phyloP scores from a whole-genome alignment of 495 filamentous ascomycete species.

The Cryomyces minteri region DNA sequence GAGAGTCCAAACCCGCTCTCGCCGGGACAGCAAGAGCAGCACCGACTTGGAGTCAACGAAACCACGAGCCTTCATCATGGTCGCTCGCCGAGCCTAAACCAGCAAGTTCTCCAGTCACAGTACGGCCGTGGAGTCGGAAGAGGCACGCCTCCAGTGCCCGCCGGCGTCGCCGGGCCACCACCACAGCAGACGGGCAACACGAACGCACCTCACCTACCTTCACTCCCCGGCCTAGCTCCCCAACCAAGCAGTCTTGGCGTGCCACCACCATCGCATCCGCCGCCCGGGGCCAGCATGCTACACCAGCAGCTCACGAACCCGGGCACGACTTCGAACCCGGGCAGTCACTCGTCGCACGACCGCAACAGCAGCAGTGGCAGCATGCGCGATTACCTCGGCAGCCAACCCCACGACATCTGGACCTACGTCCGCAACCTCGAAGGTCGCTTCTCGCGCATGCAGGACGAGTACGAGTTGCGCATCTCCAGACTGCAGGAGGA shows the following conservation, averaged over 20 bases:
- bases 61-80: slow-evolving; percentile 32
- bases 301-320: slow-evolving; percentile 14
- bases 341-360: slow-evolving; percentile 21
- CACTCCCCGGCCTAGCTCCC: slow-evolving; percentile 22
- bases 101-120: slow-evolving; percentile 48
- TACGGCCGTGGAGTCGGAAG: slow-evolving; percentile 33
- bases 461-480: slow-evolving; percentile 17
- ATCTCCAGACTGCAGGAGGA: slow-evolving; percentile 16
- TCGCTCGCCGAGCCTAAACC: slow-evolving; percentile 50
- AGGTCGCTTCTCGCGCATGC: slow-evolving; percentile 9
- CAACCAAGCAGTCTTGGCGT: slow-evolving; percentile 10
- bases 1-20: slow-evolving; percentile 81
- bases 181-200: slow-evolving; percentile 14
- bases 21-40: slow-evolving; percentile 42
- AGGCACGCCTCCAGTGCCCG: slow-evolving; percentile 20
- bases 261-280: not conserved
- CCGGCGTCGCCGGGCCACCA: slow-evolving; percentile 7
- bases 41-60: slow-evolving; percentile 36
- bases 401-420: slow-evolving; percentile 11
- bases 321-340: slow-evolving; percentile 13
- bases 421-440: slow-evolving; percentile 17
- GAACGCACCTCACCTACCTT: slow-evolving; percentile 32
- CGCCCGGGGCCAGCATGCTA: slow-evolving; percentile 13
- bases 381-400: slow-evolving; percentile 17
- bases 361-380: slow-evolving; percentile 17